phyloP scores from a whole-genome alignment of 768 basidiomycete genomes.

The Psilocybe sp. region DNA sequence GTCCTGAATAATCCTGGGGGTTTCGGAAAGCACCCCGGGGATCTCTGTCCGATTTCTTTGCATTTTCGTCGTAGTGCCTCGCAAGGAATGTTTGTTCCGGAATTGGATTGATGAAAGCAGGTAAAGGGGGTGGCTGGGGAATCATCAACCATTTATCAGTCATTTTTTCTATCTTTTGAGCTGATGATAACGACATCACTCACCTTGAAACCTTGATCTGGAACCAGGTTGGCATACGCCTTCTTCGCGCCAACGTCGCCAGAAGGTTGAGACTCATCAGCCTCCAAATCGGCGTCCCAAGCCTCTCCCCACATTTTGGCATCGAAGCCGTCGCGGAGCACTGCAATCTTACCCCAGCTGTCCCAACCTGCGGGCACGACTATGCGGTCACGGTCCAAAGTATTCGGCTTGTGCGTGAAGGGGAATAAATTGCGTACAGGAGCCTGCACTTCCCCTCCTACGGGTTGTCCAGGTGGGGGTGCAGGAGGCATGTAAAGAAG shows the following conservation, averaged over 20 bases:
- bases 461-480: constrained; percentile 59
- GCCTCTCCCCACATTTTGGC: constrained; percentile 75
- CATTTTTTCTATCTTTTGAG: neutral
- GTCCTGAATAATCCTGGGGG: constrained; percentile 55
- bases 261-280: constrained; percentile 33
- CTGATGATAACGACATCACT: constrained; percentile 14
- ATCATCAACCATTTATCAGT: constrained; percentile 5
- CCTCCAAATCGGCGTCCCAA: constrained; percentile 71
- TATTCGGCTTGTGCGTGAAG: constrained; percentile 85
- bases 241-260: constrained; percentile 63
- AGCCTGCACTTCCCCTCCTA: constrained; percentile 62
- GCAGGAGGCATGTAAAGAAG: constrained; percentile 77
- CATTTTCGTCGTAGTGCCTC: constrained; percentile 88
- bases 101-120: constrained; percentile 75
- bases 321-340: constrained; percentile 90
- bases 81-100: constrained; percentile 90
- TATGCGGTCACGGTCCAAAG: constrained; percentile 88
- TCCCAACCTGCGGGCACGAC: constrained; percentile 97
- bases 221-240: constrained; percentile 70
- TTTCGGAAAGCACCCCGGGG: constrained; percentile 86
- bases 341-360: constrained; percentile 92
- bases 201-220: constrained; percentile 74
- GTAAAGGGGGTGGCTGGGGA: constrained; percentile 58
- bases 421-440: constrained; percentile 80
- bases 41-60: constrained; percentile 87